Percentiles rank a stretch among this genome's conserved stretches.
phyloP scores from a whole-genome alignment of 1,139 yeast genomes.

The Suhomyces coccinellae region DNA sequence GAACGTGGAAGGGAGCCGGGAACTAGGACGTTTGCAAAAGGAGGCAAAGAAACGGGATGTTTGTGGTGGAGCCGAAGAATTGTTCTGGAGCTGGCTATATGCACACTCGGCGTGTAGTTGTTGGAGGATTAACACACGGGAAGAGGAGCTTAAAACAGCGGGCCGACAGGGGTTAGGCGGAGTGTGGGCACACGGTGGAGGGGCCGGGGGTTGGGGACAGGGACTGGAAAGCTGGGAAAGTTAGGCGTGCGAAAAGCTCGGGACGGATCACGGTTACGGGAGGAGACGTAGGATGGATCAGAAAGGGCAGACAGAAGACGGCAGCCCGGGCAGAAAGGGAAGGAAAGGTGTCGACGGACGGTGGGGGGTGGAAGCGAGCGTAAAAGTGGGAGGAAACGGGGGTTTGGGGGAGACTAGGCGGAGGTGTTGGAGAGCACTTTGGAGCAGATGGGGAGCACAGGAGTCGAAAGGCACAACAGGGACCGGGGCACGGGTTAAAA shows the following conservation, averaged over 20 bases:
- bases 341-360: background rate
- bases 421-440: background rate
- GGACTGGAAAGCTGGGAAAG: background rate
- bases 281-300: background rate
- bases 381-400: background rate
- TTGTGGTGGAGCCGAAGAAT: conserved; percentile 4
- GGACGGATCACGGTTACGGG: background rate
- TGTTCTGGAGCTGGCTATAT: conserved; percentile 6
- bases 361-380: background rate
- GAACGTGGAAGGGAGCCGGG: background rate
- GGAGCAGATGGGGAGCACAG: background rate
- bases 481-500: conserved; percentile 3
- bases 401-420: background rate
- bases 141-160: background rate
- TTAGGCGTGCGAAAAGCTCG: background rate
- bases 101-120: conserved; percentile 14
- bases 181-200: background rate
- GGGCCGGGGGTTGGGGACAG: background rate
- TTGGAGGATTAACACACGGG: conserved; percentile 10
- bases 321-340: background rate
- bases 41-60: conserved; percentile 1
- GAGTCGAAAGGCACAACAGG: background rate
- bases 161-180: background rate
- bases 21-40: background rate
- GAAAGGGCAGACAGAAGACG: background rate